These are phyloP conservation scores for Ceriops decandra DNA, from an alignment of 345 rosid species.

Conservation along the genomic window DNA sequence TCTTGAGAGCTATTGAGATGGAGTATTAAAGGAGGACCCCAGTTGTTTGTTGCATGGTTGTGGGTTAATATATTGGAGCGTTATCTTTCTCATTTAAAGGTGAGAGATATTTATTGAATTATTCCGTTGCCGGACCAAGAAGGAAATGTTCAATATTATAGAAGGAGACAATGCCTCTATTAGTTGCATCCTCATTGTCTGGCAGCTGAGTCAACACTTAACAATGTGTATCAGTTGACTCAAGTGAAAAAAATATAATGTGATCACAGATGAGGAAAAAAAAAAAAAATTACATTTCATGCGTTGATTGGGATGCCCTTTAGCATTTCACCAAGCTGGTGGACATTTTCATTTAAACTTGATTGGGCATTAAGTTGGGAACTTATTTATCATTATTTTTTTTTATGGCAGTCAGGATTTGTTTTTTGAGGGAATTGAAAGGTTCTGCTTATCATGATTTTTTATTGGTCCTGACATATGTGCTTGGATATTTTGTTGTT, in stretches of 20 bases:
- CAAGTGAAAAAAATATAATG: neutral
- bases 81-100: neutral
- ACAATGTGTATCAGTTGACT: neutral
- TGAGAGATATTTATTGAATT: too few relatives aligned
- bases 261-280: neutral
- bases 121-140: too few relatives aligned
- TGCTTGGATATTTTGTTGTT: too few relatives aligned
- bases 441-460: neutral
- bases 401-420: neutral
- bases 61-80: neutral
- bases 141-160: too few relatives aligned
- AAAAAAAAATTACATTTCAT: neutral
- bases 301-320: neutral
- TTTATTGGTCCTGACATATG: neutral
- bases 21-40: neutral
- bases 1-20: neutral
- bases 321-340: neutral
- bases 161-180: too few relatives aligned
- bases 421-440: neutral
- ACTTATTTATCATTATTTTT: neutral
- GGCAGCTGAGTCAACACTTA: too few relatives aligned
- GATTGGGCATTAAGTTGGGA: neutral
- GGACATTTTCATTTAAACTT: neutral
- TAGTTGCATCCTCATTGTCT: too few relatives aligned
- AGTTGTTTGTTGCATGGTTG: constrained; percentile 2